Evolutionary conservation across 2,329 filamentous ascomycete genomes (phyloP).

Genomic region (Cladophialophora bantiana): DNA sequence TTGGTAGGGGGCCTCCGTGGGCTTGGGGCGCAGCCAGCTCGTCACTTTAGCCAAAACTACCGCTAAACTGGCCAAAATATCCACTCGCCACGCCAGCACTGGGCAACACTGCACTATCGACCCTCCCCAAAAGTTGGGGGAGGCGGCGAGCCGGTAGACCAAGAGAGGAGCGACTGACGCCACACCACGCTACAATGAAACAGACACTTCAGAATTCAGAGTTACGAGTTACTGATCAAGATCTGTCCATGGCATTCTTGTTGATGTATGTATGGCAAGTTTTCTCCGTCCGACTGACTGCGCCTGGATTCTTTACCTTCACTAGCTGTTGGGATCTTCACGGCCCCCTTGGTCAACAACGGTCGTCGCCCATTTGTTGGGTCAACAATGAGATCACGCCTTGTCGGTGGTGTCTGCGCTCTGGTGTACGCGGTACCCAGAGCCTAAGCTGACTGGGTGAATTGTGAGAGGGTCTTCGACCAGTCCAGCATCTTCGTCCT

Average conservation of each 20-base stretch:
- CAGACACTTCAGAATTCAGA: not conserved
- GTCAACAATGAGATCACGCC: not conserved
- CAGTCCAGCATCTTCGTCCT: not conserved
- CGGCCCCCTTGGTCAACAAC: slow-evolving; percentile 3
- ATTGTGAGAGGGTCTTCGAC: not conserved
- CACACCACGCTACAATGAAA: slow-evolving; percentile 15
- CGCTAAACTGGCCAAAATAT: not conserved
- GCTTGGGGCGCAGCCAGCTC: slow-evolving; percentile 11
- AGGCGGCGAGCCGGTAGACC: slow-evolving; percentile 5
- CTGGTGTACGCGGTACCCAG: not conserved
- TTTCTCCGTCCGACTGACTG: not conserved
- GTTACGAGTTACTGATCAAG: not conserved
- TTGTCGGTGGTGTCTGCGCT: not conserved
- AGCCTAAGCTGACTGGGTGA: not conserved
- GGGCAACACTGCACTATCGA: not conserved
- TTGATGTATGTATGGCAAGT: not conserved
- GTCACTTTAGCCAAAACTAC: not conserved
- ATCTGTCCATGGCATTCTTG: not conserved
- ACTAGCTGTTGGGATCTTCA: slow-evolving; percentile 4
- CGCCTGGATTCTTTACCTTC: not conserved
- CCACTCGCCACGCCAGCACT: slow-evolving; percentile 1
- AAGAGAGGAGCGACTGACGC: slow-evolving; percentile 12
- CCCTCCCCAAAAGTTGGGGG: slow-evolving; percentile 9
- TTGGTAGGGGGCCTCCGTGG: slow-evolving; percentile 4
- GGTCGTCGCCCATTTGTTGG: not conserved